Evolutionary conservation across 192 early-diverging fungal species (phyloP).

Genomic region (Gorgonomyces haynaldii): DNA sequence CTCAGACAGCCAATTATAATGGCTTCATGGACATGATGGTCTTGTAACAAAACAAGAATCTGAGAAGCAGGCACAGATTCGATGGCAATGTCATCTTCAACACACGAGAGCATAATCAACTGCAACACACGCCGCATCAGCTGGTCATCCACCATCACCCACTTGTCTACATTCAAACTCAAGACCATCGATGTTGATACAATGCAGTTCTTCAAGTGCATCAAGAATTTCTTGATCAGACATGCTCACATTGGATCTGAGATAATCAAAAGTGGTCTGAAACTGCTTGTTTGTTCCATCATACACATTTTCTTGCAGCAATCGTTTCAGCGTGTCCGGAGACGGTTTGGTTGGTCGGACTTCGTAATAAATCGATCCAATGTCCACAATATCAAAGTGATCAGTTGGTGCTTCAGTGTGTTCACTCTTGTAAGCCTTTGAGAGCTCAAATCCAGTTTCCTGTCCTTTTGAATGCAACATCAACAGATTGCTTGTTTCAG

Average conservation of each 20-base stretch:
- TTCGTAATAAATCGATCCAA: not conserved
- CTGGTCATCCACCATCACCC: not conserved
- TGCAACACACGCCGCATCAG: not conserved
- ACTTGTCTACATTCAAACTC: not conserved
- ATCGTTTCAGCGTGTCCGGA: not conserved
- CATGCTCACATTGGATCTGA: too few relatives aligned
- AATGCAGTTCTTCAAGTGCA: not conserved
- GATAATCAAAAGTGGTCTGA: too few relatives aligned
- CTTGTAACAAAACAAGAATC: conserved; percentile 7
- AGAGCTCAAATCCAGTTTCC: not conserved
- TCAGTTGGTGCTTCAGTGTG: not conserved
- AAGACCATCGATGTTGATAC: not conserved
- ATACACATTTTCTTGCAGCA: not conserved
- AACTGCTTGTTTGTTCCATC: not conserved
- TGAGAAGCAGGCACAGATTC: not conserved
- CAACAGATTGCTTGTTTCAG: conserved; percentile 30
- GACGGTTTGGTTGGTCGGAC: not conserved
- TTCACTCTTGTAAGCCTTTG: too few relatives aligned
- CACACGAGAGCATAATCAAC: conserved; percentile 3
- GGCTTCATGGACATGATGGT: conserved; percentile 11
- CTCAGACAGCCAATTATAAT: conserved; percentile 13
- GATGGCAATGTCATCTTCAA: conserved; percentile 5
- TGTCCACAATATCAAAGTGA: not conserved
- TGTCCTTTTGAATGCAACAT: conserved; percentile 8
- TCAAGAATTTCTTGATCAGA: too few relatives aligned